These are phyloP conservation scores for Fistulifera pelliculosa DNA, from an alignment of 108 stramenopile genomes.

Conservation along the genomic window DNA sequence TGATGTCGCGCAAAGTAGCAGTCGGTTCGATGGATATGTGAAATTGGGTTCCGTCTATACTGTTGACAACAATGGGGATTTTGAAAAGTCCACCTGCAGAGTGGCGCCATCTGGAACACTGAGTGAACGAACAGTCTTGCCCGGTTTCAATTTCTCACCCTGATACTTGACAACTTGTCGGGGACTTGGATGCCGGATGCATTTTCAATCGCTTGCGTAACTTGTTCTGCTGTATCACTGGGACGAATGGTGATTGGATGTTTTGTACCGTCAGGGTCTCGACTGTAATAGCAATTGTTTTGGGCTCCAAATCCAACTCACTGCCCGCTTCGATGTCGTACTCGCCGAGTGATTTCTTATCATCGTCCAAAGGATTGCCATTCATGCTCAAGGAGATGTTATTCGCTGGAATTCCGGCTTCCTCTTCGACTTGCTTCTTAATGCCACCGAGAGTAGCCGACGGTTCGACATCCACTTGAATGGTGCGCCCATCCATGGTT, in stretches of 20 bases:
- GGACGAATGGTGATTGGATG: not conserved
- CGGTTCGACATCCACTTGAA: conserved; percentile 14
- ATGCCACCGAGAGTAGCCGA: conserved; percentile 9
- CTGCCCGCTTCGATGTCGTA: conserved; percentile 10
- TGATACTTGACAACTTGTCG: conserved; percentile 11
- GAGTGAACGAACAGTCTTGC: conserved; percentile 5
- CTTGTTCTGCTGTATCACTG: conserved; percentile 3
- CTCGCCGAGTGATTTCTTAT: conserved; percentile 3
- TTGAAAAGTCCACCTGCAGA: conserved; percentile 11
- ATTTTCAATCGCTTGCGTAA: conserved; percentile 11
- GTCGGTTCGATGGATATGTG: conserved; percentile 16
- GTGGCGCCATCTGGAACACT: conserved; percentile 11
- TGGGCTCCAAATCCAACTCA: conserved; percentile 17
- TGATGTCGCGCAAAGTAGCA: conserved; percentile 3
- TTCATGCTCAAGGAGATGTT: conserved; percentile 7
- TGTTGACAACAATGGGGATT: conserved; percentile 15
- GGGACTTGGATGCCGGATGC: conserved; percentile 11
- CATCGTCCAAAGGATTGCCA: conserved; percentile 6
- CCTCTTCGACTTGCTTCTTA: conserved; percentile 11
- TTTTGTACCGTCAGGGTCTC: conserved; percentile 11
- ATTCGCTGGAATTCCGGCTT: conserved; percentile 15
- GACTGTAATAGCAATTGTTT: conserved; percentile 7
- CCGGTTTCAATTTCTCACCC: conserved; percentile 7
- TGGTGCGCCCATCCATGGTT: conserved; percentile 14
- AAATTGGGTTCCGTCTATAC: conserved; percentile 9